These are phyloP conservation scores for Barbatosphaeria neglecta DNA, from an alignment of 495 filamentous ascomycete species.

Conservation along the genomic window DNA sequence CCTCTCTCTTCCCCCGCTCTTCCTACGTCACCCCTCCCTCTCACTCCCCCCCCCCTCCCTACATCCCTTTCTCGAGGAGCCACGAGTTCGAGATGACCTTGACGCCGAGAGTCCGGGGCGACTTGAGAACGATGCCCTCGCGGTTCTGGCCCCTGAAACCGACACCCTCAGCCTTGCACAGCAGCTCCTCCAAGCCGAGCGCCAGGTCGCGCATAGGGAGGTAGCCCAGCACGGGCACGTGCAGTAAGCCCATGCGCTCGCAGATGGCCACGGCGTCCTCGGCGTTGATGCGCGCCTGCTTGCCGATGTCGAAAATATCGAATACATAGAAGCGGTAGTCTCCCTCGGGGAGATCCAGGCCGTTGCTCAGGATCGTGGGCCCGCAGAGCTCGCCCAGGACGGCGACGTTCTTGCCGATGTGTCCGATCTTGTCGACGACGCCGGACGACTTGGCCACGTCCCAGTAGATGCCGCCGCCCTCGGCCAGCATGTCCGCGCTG, in stretches of 20 bases:
- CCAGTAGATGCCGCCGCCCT: slow-evolving; percentile 4
- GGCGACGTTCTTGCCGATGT: slow-evolving; percentile 5
- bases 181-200: slow-evolving; percentile 2
- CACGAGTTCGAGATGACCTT: slow-evolving; percentile 18
- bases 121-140: slow-evolving; percentile 11
- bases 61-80: slow-evolving; percentile 1
- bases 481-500: neutral
- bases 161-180: slow-evolving; percentile 6
- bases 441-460: slow-evolving; percentile 1
- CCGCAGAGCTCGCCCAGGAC: slow-evolving; percentile 11
- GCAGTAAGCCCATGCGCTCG: slow-evolving; percentile 1
- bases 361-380: slow-evolving; percentile 6
- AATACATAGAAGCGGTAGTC: slow-evolving; percentile 12
- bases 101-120: slow-evolving; percentile 3
- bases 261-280: slow-evolving; percentile 3
- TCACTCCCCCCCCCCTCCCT: too few species aligned
- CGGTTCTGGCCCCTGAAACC: slow-evolving; percentile 3
- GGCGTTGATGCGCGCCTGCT: neutral
- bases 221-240: slow-evolving; percentile 7
- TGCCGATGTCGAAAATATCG: slow-evolving; percentile 11
- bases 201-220: slow-evolving; percentile 1
- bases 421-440: slow-evolving; percentile 3
- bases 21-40: too few species aligned
- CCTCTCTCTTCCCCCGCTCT: too few species aligned
- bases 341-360: slow-evolving; percentile 7